Evolutionary conservation across 257 asterid species (phyloP).

Genomic region (Rauvolfia tetraphylla): DNA sequence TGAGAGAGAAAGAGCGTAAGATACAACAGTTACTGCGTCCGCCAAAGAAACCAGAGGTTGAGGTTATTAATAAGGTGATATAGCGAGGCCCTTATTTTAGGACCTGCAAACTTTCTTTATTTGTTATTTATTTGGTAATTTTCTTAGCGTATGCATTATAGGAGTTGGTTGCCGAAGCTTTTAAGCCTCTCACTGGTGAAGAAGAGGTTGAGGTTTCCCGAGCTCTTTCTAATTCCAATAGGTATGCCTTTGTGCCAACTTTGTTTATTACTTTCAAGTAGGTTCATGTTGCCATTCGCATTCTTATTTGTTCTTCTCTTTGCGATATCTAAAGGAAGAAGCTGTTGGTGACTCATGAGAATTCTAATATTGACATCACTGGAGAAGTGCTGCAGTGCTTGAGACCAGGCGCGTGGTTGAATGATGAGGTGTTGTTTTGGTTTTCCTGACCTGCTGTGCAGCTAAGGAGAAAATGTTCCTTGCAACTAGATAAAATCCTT

Average conservation of each 20-base stretch:
- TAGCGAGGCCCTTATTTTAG: slow-evolving; percentile 1
- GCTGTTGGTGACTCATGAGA: slow-evolving; percentile 55
- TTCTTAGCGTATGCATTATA: slow-evolving; percentile 27
- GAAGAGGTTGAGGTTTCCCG: slow-evolving; percentile 42
- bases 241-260: slow-evolving; percentile 35
- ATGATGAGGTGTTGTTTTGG: slow-evolving; percentile 69
- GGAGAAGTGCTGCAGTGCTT: slow-evolving; percentile 77
- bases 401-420: slow-evolving; percentile 74
- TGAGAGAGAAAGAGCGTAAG: slow-evolving; percentile 22
- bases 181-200: slow-evolving; percentile 57
- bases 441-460: slow-evolving; percentile 1
- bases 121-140: slow-evolving; percentile 14
- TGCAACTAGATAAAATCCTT: background rate
- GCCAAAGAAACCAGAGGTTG: slow-evolving; percentile 32
- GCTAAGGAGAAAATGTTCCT: background rate
- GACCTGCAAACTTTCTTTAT: slow-evolving; percentile 4
- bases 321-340: slow-evolving; percentile 42
- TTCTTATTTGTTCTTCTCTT: slow-evolving; percentile 19
- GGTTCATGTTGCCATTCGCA: background rate
- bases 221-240: slow-evolving; percentile 38
- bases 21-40: slow-evolving; percentile 27
- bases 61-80: slow-evolving; percentile 43
- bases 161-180: slow-evolving; percentile 60
- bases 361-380: slow-evolving; percentile 70
- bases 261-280: slow-evolving; percentile 2